A percentile compares a stretch with the other conserved stretches of the same genome.
These are phyloP conservation scores for Phialocephala subalpina DNA, from an alignment of 2,329 filamentous ascomycete species.

Conservation along the genomic window DNA sequence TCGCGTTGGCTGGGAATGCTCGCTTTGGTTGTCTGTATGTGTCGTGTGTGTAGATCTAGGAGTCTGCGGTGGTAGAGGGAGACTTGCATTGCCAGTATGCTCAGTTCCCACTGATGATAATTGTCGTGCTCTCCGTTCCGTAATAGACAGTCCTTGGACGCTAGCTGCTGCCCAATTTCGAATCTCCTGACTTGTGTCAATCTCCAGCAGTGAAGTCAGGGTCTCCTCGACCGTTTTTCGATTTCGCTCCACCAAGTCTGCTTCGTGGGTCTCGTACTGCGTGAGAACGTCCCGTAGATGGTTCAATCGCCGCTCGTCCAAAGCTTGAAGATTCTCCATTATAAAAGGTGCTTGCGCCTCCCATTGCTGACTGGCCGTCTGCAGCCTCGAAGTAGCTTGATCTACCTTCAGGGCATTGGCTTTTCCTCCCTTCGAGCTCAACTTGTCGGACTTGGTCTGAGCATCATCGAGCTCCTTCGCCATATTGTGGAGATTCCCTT, in stretches of 20 bases:
- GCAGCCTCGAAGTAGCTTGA: constrained; percentile 74
- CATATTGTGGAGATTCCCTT: constrained; percentile 80
- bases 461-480: constrained; percentile 87
- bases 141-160: constrained; percentile 46
- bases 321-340: constrained; percentile 89
- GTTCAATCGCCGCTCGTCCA: constrained; percentile 90
- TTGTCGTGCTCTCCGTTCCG: constrained; percentile 41
- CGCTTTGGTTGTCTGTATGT: constrained; percentile 40
- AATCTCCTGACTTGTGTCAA: constrained; percentile 88
- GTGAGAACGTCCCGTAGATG: constrained; percentile 90
- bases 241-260: constrained; percentile 82
- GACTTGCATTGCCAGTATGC: constrained; percentile 16
- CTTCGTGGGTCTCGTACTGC: constrained; percentile 91
- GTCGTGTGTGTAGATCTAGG: constrained; percentile 35
- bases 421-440: constrained; percentile 79
- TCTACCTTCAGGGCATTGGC: constrained; percentile 81
- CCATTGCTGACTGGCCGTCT: constrained; percentile 86
- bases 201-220: constrained; percentile 82
- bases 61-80: constrained; percentile 39
- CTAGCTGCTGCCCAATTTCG: constrained; percentile 66
- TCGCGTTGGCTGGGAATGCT: constrained; percentile 32
- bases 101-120: constrained; percentile 38
- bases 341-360: constrained; percentile 93
- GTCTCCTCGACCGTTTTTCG: constrained; percentile 80
- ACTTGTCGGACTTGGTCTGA: constrained; percentile 85